A percentile compares a stretch with the other conserved stretches of the same genome.
These are phyloP conservation scores for Zalerion maritima DNA, from an alignment of 495 filamentous ascomycete species.

Conservation along the genomic window DNA sequence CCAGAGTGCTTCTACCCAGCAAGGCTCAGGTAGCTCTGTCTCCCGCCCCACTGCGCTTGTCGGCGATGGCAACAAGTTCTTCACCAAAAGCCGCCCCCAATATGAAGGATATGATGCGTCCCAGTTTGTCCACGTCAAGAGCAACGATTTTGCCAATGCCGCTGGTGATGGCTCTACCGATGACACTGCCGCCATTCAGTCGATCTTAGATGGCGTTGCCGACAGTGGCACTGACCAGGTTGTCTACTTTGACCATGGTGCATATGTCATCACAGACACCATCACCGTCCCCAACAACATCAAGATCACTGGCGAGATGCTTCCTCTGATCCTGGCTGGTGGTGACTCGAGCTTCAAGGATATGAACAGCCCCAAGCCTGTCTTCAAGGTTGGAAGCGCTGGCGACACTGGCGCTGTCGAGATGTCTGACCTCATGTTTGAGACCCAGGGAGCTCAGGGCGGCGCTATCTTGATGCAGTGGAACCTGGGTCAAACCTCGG, in stretches of 20 bases:
- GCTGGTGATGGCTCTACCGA: constrained; percentile 63
- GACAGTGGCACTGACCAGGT: constrained; percentile 50
- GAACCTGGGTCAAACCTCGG: constrained; percentile 56
- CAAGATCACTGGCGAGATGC: constrained; percentile 79
- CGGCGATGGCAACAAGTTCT: constrained; percentile 37
- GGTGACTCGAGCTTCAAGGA: constrained; percentile 54
- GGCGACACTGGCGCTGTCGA: constrained; percentile 70
- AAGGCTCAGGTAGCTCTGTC: constrained; percentile 33
- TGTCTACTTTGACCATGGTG: constrained; percentile 85
- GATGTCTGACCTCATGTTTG: constrained; percentile 71
- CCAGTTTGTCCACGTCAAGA: constrained; percentile 62
- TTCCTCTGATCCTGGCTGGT: constrained; percentile 75
- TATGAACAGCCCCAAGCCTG: constrained; percentile 50
- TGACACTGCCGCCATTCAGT: constrained; percentile 58
- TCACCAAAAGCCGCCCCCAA: constrained; percentile 58
- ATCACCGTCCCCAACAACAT: constrained; percentile 68
- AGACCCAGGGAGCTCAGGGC: constrained; percentile 61
- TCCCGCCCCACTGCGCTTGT: constrained; percentile 46
- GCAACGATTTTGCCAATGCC: constrained; percentile 58
- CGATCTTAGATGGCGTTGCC: constrained; percentile 40
- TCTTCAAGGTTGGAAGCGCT: constrained; percentile 63
- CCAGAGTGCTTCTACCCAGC: constrained; percentile 27
- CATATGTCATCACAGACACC: constrained; percentile 73
- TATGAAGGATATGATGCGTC: constrained; percentile 45
- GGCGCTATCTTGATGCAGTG: constrained; percentile 85